These are phyloP conservation scores for Scedosporium minutisporum DNA, from an alignment of 2,329 filamentous ascomycete species.

Conservation along the genomic window DNA sequence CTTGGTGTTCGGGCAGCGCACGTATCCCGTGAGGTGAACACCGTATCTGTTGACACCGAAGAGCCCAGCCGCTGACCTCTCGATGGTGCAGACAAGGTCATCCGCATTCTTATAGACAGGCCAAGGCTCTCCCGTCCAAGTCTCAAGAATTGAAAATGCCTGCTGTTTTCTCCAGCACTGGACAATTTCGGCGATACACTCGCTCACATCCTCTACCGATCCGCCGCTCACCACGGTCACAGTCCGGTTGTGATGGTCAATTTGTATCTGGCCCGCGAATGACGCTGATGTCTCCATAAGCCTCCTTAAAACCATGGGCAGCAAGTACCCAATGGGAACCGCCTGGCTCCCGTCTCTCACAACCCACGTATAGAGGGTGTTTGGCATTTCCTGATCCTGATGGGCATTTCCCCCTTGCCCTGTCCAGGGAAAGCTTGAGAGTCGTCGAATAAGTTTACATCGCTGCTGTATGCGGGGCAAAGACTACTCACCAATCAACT, in stretches of 20 bases:
- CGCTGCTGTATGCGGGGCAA: no score
- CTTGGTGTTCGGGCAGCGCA: conserved; percentile 27
- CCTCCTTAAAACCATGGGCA: conserved; percentile 37
- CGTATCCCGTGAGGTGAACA: conserved; percentile 71
- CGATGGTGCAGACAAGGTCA: conserved; percentile 61
- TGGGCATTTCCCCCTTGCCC: conserved; percentile 50
- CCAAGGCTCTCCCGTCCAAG: conserved; percentile 76
- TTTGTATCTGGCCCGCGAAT: conserved; percentile 47
- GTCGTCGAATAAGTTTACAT: not conserved
- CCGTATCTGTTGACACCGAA: conserved; percentile 73
- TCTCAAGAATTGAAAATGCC: conserved; percentile 63
- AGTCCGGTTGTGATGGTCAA: conserved; percentile 51
- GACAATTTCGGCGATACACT: conserved; percentile 45
- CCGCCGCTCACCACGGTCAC: conserved; percentile 52
- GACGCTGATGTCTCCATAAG: conserved; percentile 36
- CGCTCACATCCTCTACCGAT: conserved; percentile 54
- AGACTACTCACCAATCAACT: conserved; percentile 41
- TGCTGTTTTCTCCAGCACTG: conserved; percentile 58
- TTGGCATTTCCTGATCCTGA: conserved; percentile 39
- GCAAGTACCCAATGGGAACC: conserved; percentile 53
- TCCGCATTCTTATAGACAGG: conserved; percentile 58
- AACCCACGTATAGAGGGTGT: conserved; percentile 57
- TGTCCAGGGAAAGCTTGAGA: conserved; percentile 65
- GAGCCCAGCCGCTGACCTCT: conserved; percentile 63
- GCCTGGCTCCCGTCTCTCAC: conserved; percentile 54